Percentiles rank a stretch among this genome's conserved stretches.
Evolutionary conservation across 371 early-diverging fungal genomes (phyloP).

Genomic region (Phascolomyces articulosus): DNA sequence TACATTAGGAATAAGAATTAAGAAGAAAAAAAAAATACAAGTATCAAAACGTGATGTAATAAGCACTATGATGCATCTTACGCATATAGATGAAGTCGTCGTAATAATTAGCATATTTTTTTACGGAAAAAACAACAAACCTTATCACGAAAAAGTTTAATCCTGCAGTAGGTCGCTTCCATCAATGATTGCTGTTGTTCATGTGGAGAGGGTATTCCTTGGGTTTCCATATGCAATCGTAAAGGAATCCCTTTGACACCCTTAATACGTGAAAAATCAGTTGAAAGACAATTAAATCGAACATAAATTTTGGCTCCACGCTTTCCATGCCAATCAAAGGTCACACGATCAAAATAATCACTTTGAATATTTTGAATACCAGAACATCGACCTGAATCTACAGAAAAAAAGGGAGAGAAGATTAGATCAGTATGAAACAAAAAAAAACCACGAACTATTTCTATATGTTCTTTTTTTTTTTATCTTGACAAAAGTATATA

Average conservation of each 20-base stretch:
- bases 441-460: constrained; percentile 4
- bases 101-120: too few species aligned
- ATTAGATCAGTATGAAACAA: constrained; percentile 4
- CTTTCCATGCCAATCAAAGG: constrained; percentile 68
- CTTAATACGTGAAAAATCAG: constrained; percentile 77
- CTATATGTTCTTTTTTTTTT: background rate
- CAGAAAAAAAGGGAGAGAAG: too few species aligned
- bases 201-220: background rate
- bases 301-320: constrained; percentile 66
- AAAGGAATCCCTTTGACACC: constrained; percentile 80
- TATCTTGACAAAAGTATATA: too few species aligned
- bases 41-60: too few species aligned
- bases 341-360: constrained; percentile 65
- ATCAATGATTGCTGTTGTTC: constrained; percentile 10
- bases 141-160: constrained; percentile 76
- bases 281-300: constrained; percentile 73
- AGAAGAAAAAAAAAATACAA: background rate
- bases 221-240: constrained; percentile 65
- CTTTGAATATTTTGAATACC: constrained; percentile 53
- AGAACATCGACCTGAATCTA: constrained; percentile 21
- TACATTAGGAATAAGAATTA: background rate
- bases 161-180: constrained; percentile 60
- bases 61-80: too few species aligned
- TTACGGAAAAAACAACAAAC: constrained; percentile 27
- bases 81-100: too few species aligned